Evolutionary conservation across 1,284 basidiomycete genomes (phyloP).

Genomic region (Cutaneotrichosporon cyanovorans): DNA sequence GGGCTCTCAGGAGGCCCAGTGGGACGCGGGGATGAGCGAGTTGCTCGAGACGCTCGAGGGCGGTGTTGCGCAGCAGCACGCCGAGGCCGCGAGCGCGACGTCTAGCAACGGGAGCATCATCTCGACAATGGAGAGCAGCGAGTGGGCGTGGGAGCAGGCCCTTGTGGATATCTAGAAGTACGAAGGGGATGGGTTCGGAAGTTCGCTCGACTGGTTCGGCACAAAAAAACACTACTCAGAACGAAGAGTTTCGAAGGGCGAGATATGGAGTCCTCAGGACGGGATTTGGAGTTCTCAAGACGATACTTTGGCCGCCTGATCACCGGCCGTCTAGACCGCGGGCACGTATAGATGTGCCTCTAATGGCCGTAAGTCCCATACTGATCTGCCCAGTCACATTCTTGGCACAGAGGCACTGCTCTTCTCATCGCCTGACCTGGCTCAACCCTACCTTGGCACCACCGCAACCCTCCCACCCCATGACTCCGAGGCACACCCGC

Average conservation of each 20-base stretch:
- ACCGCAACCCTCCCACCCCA: constrained; percentile 17
- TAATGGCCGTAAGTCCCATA: constrained; percentile 10
- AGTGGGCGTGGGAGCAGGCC: constrained; percentile 20
- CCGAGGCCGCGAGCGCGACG: constrained; percentile 8
- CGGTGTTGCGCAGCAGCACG: not conserved
- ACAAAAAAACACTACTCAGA: not conserved
- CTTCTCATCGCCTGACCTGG: no score
- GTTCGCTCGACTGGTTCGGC: not conserved
- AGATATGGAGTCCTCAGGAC: no score
- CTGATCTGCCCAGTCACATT: no score
- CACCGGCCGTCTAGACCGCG: no score
- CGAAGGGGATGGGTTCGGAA: not conserved
- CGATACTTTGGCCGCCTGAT: no score
- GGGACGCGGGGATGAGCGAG: constrained; percentile 24
- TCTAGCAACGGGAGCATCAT: constrained; percentile 5
- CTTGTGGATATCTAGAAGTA: constrained; percentile 18
- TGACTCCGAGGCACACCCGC: constrained; percentile 21
- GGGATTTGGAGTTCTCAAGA: no score
- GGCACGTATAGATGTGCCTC: no score
- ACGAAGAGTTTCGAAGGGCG: no score
- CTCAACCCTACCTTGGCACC: no score
- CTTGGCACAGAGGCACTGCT: not conserved
- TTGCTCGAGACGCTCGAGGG: constrained; percentile 21
- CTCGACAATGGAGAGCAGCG: constrained; percentile 6
- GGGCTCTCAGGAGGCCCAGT: constrained; percentile 16